Base-by-base conservation (phyloP, 2,329 filamentous ascomycete species). In the Ophiostoma piceae region DNA sequence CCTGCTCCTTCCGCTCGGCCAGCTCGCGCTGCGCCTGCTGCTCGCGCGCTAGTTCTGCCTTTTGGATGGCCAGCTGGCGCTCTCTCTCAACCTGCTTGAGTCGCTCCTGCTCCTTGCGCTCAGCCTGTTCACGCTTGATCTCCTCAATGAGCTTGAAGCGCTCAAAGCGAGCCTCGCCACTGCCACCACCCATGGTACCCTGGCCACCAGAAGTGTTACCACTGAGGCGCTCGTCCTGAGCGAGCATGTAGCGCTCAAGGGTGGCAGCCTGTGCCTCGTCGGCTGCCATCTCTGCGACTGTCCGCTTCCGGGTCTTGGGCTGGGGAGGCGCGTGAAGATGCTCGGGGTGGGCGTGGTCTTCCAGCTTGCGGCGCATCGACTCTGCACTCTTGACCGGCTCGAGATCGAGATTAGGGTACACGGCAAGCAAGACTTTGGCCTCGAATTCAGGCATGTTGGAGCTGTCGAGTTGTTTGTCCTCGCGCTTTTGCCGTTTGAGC, bases 261-360 rank as follows among this genome's bases (percentile, higher is more conserved):
- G 93, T 92, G 29, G 94, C 94, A 0, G 93, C 92, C 71, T 92
- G 85, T 0, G 95, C 94, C 80, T 99, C 94, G 76, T 99, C 95
- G 8, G 94, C 94, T 9, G 92, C 95, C 82, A 98, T 88, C 77
- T 99, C 94, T 9, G 95, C 95, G 22, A 96, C 90, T 0, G 95
- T 99, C 72, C 94, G 88, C 83, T 99, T 98, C 70, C 95, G 85
- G 8, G 89, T 90, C 83, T 97, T 97, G 2, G 93, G 93, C 71
- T 90, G 86, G 0, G 95, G 94, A 11, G 92, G 89, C 62, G 87
- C 83, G 67, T 90, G 87, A 39, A 87, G 86, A 78, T 97, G 92
- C 70, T 92, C 87, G 7, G 93, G 90, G 77, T 96, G 91, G 26
- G 87, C 84, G 74, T 94, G 83, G 22, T 85, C 83, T 39, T 92